Base-by-base conservation (phyloP, 108 stramenopile genomes). In the Chaetoceros muelleri region DNA sequence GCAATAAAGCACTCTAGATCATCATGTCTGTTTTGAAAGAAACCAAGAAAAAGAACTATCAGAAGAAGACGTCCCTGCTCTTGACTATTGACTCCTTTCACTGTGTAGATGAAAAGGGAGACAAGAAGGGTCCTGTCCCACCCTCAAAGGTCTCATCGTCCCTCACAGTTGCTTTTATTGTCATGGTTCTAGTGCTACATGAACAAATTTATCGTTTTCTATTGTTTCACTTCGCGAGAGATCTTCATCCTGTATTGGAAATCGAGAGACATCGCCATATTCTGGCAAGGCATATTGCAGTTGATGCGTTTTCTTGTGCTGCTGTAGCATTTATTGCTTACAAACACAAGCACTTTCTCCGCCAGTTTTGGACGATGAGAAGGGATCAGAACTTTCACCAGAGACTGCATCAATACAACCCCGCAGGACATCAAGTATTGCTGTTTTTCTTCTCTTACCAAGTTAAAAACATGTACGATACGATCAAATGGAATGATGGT, bases 401-500 rank as follows among this genome's bases (percentile, higher is more conserved):
- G 16, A 73, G 82, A 28, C 47, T 85, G 19, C 89, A 76, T 48
- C 58, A 69, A 8, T 84, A 79, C 48, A 72, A 80, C 44, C 85
- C 85, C 2, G 75, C 66, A 64, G 60, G 57, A 20, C 65, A 75
- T 8, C 75, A 77, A 1, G 31, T 91, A 8, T 24, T 56, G 3
- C 26, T 77, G 2, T 71, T 85, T 44, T 91, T 87, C 60, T 71
- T 87, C 27, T 73, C 70, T 13, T 91, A 87, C 67, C 91, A 93
- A 60, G 48, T 84, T 30, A 93, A 93, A 65, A 93, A 93, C 51
- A 61, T 84, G 52, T 76, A 73, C 55, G 91, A 93, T 68, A 75
- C 76, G 13, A 69, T 89, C 23, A 59, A 76, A 24, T 93, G 91
- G 91, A 65, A 75, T 46, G 91, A 93, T 54, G 91, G 91, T 20